These are phyloP conservation scores for Tanacetum coccineum DNA, from an alignment of 129 eudicot genomes.

Conservation along the genomic window DNA sequence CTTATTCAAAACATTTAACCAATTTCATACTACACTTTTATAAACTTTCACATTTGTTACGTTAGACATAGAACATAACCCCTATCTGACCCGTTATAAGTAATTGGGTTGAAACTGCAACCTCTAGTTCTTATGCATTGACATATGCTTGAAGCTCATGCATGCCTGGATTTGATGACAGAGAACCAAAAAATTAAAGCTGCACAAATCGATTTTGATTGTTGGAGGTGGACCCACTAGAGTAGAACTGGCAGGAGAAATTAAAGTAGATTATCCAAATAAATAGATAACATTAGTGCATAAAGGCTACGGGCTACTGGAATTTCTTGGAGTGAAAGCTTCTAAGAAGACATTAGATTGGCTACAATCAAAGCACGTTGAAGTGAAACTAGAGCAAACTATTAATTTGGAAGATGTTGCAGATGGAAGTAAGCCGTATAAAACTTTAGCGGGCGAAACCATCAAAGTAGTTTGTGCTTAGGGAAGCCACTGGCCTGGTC, in stretches of 20 bases:
- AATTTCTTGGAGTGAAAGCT: conserved; percentile 78
- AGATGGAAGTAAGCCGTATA: conserved; percentile 44
- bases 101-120: too few relatives aligned
- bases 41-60: too few relatives aligned
- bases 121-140: too few relatives aligned
- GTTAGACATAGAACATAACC: too few relatives aligned
- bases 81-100: too few relatives aligned
- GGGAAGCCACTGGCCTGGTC: conserved; percentile 64
- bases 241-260: conserved; percentile 85
- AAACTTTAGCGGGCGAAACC: conserved; percentile 57
- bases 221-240: conserved; percentile 95
- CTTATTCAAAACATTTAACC: too few relatives aligned
- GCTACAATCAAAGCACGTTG: conserved; percentile 61
- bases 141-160: neutral
- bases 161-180: conserved; percentile 28
- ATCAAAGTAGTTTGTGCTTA: conserved; percentile 67
- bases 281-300: conserved; percentile 71
- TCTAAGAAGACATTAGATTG: conserved; percentile 69
- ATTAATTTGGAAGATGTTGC: conserved; percentile 44
- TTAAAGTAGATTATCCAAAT: conserved; percentile 63
- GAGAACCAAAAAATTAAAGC: conserved; percentile 66
- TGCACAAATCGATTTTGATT: conserved; percentile 62
- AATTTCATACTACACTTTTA: too few relatives aligned
- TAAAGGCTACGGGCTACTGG: conserved; percentile 60
- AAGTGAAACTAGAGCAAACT: conserved; percentile 60